Evolutionary conservation across 306 rosid species (phyloP).

Genomic region (Castanea sativa): DNA sequence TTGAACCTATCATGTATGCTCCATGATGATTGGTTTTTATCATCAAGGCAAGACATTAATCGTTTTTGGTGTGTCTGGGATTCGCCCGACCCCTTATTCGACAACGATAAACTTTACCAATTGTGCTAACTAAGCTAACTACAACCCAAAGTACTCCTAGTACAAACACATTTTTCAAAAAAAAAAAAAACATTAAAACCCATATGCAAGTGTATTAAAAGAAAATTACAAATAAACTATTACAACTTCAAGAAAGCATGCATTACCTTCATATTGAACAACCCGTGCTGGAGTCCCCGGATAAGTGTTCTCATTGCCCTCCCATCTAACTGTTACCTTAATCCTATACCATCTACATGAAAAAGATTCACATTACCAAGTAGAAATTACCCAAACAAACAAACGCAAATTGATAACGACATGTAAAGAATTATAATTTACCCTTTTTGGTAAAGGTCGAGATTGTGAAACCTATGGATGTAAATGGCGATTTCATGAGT

Average conservation of each 20-base stretch:
- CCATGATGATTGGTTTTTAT: too few relatives aligned
- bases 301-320: conserved; percentile 46
- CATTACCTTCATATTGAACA: conserved; percentile 81
- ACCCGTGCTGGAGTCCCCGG: conserved; percentile 86
- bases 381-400: not conserved
- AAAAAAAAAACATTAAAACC: not conserved
- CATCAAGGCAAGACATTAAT: too few relatives aligned
- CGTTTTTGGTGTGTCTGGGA: too few relatives aligned
- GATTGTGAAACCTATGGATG: conserved; percentile 89
- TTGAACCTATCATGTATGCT: too few relatives aligned
- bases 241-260: conserved; percentile 8
- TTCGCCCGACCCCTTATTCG: too few relatives aligned
- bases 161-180: too few relatives aligned
- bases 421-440: conserved; percentile 14
- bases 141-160: too few relatives aligned
- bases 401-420: not conserved
- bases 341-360: conserved; percentile 68
- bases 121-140: too few relatives aligned
- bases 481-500: conserved; percentile 79
- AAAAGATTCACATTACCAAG: not conserved
- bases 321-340: conserved; percentile 83
- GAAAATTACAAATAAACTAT: conserved; percentile 11
- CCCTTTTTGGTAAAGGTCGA: conserved; percentile 93
- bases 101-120: too few relatives aligned
- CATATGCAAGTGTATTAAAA: conserved; percentile 15